Percentiles rank a stretch among this genome's conserved stretches.
These are phyloP conservation scores for Populus hybrid DNA, from an alignment of 441 rosid genomes.

Conservation along the genomic window DNA sequence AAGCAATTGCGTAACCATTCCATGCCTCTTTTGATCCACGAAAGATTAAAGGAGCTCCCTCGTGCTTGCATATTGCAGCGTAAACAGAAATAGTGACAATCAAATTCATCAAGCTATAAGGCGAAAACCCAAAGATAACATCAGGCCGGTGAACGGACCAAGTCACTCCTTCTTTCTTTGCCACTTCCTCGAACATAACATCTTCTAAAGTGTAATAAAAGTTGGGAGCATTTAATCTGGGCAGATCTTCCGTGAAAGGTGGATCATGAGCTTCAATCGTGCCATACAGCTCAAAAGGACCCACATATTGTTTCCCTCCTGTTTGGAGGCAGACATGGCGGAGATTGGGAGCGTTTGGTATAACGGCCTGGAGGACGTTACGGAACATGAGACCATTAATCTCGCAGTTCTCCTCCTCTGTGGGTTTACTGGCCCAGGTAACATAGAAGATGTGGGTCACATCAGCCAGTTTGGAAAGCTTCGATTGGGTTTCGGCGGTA, in stretches of 20 bases:
- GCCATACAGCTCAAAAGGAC: slow-evolving; percentile 29
- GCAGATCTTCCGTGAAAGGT: slow-evolving; percentile 51
- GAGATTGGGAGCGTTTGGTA: slow-evolving; percentile 57
- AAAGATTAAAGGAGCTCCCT: slow-evolving; percentile 45
- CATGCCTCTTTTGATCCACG: slow-evolving; percentile 56
- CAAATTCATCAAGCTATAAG: slow-evolving; percentile 57
- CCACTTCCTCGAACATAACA: slow-evolving; percentile 46
- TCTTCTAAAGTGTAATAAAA: slow-evolving; percentile 64
- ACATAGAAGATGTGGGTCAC: slow-evolving; percentile 65
- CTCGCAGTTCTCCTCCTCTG: slow-evolving; percentile 52
- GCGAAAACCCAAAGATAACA: slow-evolving; percentile 62
- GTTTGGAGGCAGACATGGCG: slow-evolving; percentile 69
- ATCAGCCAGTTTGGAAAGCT: slow-evolving; percentile 56
- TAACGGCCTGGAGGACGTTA: slow-evolving; percentile 46
- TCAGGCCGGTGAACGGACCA: slow-evolving; percentile 68
- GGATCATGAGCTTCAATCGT: neutral
- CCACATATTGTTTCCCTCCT: slow-evolving; percentile 51
- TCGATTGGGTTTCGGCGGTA: slow-evolving; percentile 30
- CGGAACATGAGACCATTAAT: slow-evolving; percentile 57
- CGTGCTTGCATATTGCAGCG: slow-evolving; percentile 70
- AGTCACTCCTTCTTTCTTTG: slow-evolving; percentile 41
- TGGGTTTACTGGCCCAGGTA: slow-evolving; percentile 39
- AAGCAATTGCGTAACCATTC: slow-evolving; percentile 42
- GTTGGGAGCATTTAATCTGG: slow-evolving; percentile 48
- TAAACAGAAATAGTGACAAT: slow-evolving; percentile 57